Conservation (phyloP, 2,329 filamentous ascomycete genomes). For the Cercospora beticola region DNA sequence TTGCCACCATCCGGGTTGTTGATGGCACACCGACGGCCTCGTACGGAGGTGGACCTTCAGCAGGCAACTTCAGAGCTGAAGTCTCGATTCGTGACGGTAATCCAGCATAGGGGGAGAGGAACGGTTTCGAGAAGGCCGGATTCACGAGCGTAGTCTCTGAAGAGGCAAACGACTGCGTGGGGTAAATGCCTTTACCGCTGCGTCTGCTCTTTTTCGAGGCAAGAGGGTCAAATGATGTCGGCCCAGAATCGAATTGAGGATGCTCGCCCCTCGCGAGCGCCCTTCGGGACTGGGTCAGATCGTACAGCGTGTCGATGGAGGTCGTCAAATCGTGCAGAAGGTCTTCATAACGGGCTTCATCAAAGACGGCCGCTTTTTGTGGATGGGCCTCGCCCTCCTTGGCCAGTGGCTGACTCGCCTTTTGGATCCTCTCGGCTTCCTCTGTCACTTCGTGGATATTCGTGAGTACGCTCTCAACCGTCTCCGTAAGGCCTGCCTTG, state of each 20-base stretch:
- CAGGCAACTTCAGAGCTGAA: constrained; percentile 45
- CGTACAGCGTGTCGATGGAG: constrained; percentile 77
- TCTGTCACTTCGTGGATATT: constrained; percentile 79
- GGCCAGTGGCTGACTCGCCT: constrained; percentile 34
- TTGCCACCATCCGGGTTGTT: constrained; percentile 48
- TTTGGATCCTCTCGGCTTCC: constrained; percentile 71
- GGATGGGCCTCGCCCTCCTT: constrained; percentile 37
- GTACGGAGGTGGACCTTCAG: constrained; percentile 52
- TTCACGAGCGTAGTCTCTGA: constrained; percentile 48
- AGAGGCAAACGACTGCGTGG: constrained; percentile 36
- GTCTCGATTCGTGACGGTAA: constrained; percentile 48
- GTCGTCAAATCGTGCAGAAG: constrained; percentile 71
- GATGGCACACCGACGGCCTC: constrained; percentile 47
- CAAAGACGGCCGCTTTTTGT: constrained; percentile 52
- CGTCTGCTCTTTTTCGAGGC: constrained; percentile 18
- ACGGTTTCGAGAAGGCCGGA: constrained; percentile 32
- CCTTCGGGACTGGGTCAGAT: constrained; percentile 66
- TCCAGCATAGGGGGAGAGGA: constrained; percentile 37
- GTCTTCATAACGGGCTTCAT: constrained; percentile 72
- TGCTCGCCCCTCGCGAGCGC: constrained; percentile 42
- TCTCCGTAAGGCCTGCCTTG: constrained; percentile 68
- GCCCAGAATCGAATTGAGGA: constrained; percentile 32
- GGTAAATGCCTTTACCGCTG: constrained; percentile 17
- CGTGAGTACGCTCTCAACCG: constrained; percentile 74
- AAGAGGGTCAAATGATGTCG: not conserved